Base-by-base conservation (phyloP, 2,329 filamentous ascomycete species). In the Colletotrichum gigasporum region DNA sequence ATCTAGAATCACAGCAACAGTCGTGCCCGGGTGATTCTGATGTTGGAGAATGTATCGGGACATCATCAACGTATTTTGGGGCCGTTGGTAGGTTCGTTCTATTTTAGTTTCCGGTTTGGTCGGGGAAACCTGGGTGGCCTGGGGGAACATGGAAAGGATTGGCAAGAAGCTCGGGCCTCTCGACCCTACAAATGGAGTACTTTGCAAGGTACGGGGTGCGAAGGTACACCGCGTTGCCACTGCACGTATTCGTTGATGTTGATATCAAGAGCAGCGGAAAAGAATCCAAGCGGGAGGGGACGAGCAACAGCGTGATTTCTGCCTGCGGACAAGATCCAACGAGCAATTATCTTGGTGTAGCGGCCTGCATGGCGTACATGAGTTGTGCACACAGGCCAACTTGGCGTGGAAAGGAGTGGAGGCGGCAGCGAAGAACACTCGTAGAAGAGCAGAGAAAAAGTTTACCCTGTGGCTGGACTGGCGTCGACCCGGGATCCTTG, bases 101-200 rank as follows among this genome's bases (percentile, higher is more conserved):
- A 62, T 55, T 65, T 55, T 51, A 14, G 37, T 44, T n/a, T 14
- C 20, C 26, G 26, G 16, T 26, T 26, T 59, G 42, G 60, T 52
- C 14, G 45, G 45, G 54, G n/a, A 59, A 20, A 11, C 30, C 28
- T 45, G 11, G 30, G 26, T 30, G 10, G 16, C n/a, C 5, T 55
- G 58, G 41, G 42, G 45, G 35, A 48, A 60, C 39, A 22, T 48
- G 55, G 47, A 61, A 35, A 58, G 32, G 11, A 24, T 53, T 63
- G 26, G 32, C 55, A 26, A 61, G 30, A 59, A 54, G 55, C 55
- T 60, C 55, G 61, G 55, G 45, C 55, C 61, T 11, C 24, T 9
- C 12, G 22, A 28, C 54, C 54, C 53, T 39, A n/a, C 32, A 14
- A 4, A 10, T 54, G 16, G 22, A 54, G 47, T 32, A 58, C 30